A percentile compares a stretch with the other conserved stretches of the same genome.
phyloP scores from a whole-genome alignment of 2,329 filamentous ascomycete genomes.

The Aspergillus floridensis region DNA sequence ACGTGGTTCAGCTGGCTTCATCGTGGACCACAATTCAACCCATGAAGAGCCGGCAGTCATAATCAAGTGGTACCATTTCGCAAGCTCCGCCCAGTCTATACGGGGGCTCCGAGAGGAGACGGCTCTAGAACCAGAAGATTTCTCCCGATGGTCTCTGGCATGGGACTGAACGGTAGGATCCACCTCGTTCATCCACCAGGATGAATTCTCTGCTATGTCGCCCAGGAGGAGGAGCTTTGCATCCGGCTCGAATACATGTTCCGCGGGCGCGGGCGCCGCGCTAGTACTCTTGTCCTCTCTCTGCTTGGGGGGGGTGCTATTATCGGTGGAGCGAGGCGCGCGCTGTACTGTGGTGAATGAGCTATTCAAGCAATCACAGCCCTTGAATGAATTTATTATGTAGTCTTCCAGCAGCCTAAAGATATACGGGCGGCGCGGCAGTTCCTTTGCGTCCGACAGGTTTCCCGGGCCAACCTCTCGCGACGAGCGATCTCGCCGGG shows the following conservation, averaged over 20 bases:
- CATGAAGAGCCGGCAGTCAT: slow-evolving; percentile 67
- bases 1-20: slow-evolving; percentile 41
- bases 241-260: slow-evolving; percentile 62
- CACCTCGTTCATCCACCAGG: slow-evolving; percentile 72
- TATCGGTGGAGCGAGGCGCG: slow-evolving; percentile 43
- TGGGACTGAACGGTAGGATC: slow-evolving; percentile 25
- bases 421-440: slow-evolving; percentile 48
- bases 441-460: slow-evolving; percentile 39
- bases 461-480: slow-evolving; percentile 19
- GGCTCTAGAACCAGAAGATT: slow-evolving; percentile 27
- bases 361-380: slow-evolving; percentile 69
- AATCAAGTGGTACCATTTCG: slow-evolving; percentile 71
- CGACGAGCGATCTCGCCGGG: slow-evolving; percentile 20
- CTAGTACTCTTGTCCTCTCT: slow-evolving; percentile 31
- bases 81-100: slow-evolving; percentile 71
- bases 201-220: slow-evolving; percentile 75
- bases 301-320: slow-evolving; percentile 40
- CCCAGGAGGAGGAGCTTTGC: slow-evolving; percentile 72
- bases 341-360: slow-evolving; percentile 65
- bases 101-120: slow-evolving; percentile 63
- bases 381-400: slow-evolving; percentile 65
- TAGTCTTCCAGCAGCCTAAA: slow-evolving; percentile 80
- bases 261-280: slow-evolving; percentile 25
- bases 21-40: slow-evolving; percentile 58
- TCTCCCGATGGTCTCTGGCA: slow-evolving; percentile 28